Evolutionary conservation across 257 asterid genomes (phyloP).

Genomic region (Fraxinus americana): DNA sequence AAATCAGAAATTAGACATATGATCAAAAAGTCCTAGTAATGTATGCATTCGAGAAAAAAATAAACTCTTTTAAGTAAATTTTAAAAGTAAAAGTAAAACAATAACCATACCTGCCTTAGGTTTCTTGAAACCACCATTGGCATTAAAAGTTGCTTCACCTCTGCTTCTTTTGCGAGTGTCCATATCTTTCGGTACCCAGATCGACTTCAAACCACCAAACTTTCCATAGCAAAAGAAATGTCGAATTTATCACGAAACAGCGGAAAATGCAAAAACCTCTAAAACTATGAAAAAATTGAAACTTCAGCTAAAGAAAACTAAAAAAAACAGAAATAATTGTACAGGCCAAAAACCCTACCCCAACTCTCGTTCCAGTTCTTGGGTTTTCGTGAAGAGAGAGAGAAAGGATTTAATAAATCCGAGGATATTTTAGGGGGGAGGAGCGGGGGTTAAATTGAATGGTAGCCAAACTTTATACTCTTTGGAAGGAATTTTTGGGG

Average conservation of each 20-base stretch:
- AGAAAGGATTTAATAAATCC: too few relatives aligned
- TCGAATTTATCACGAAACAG: background rate
- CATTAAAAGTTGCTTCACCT: constrained; percentile 30
- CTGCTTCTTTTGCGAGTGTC: constrained; percentile 58
- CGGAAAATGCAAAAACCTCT: background rate
- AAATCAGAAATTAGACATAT: background rate
- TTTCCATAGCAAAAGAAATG: background rate
- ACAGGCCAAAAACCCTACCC: too few relatives aligned
- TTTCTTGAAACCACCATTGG: constrained; percentile 74
- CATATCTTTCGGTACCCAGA: constrained; percentile 39
- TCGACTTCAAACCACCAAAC: constrained; percentile 23
- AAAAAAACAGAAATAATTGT: too few relatives aligned
- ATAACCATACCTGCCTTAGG: constrained; percentile 54
- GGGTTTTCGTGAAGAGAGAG: too few relatives aligned
- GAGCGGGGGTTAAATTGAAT: too few relatives aligned
- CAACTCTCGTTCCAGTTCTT: too few relatives aligned
- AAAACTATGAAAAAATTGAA: background rate
- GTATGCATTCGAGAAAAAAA: background rate
- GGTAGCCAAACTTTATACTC: too few relatives aligned
- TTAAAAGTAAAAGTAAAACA: background rate
- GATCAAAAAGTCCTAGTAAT: background rate
- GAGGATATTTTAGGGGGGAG: too few relatives aligned
- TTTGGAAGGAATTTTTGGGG: too few relatives aligned
- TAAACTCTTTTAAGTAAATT: constrained; percentile 12
- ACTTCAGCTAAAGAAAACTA: background rate